These are phyloP conservation scores for Cyclotella cryptica DNA, from an alignment of 108 stramenopile species.

Conservation along the genomic window DNA sequence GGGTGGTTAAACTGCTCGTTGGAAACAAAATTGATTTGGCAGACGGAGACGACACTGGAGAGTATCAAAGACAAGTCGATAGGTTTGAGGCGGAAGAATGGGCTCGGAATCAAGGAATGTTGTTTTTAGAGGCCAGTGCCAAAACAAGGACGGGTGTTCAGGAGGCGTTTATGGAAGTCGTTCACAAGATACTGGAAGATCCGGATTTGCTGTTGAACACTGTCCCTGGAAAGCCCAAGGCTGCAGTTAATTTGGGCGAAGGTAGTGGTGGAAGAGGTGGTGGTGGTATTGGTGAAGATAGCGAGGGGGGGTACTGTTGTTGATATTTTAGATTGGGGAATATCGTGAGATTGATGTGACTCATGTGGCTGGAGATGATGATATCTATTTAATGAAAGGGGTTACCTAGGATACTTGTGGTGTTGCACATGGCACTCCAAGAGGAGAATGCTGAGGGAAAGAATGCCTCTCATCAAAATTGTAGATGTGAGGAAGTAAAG, in stretches of 20 bases:
- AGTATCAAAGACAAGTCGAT: conserved; percentile 68
- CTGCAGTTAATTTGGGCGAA: conserved; percentile 44
- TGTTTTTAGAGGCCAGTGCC: conserved; percentile 96
- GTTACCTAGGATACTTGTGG: too few species aligned
- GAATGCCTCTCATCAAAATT: too few species aligned
- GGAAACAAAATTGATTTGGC: conserved; percentile 97
- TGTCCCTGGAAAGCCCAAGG: conserved; percentile 84
- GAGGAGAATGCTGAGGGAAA: too few species aligned
- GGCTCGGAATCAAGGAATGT: conserved; percentile 95
- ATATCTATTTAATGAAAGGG: too few species aligned
- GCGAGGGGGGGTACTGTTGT: conserved; percentile 55
- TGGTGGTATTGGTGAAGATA: conserved; percentile 30
- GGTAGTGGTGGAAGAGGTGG: conserved; percentile 28
- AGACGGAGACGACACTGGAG: conserved; percentile 33
- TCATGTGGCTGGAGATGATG: too few species aligned
- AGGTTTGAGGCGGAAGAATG: conserved; percentile 92
- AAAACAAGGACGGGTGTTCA: conserved; percentile 94
- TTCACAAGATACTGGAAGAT: conserved; percentile 97
- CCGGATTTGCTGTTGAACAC: conserved; percentile 93
- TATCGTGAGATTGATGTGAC: neutral
- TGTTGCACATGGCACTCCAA: too few species aligned
- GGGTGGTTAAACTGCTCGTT: conserved; percentile 96
- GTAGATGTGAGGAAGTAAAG: too few species aligned
- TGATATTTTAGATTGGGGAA: conserved; percentile 15
- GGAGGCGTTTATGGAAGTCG: conserved; percentile 94